Conservation (phyloP, 768 basidiomycete genomes). For the Hypholoma fasciculare region DNA sequence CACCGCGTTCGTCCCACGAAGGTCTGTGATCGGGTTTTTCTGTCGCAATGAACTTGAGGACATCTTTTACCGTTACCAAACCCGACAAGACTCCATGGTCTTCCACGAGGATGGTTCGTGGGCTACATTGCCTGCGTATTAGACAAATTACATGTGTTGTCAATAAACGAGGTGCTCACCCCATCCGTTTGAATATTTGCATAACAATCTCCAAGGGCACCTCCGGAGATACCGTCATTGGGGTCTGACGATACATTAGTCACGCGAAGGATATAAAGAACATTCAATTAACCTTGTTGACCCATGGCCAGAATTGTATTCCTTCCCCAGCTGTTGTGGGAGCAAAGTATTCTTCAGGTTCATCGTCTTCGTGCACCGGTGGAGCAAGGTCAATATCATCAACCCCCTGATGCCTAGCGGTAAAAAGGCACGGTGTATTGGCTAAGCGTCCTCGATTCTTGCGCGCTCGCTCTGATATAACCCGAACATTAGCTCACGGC, state of each 20-base stretch:
- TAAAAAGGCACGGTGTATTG: conserved; percentile 76
- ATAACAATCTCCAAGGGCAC: conserved; percentile 95
- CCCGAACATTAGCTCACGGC: neutral
- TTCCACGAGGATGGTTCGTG: conserved; percentile 94
- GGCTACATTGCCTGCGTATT: conserved; percentile 45
- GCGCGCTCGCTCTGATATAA: conserved; percentile 64
- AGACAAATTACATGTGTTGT: conserved; percentile 1
- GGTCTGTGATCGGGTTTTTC: conserved; percentile 52
- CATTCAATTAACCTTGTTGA: conserved; percentile 74
- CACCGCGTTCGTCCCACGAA: conserved; percentile 63
- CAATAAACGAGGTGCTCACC: conserved; percentile 54
- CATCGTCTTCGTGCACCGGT: conserved; percentile 68
- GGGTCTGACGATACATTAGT: conserved; percentile 61
- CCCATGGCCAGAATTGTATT: conserved; percentile 84
- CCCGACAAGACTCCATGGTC: conserved; percentile 81
- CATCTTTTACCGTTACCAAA: conserved; percentile 94
- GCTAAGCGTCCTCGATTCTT: conserved; percentile 59
- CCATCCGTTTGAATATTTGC: conserved; percentile 97
- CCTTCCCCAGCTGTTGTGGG: conserved; percentile 55
- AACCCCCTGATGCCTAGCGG: conserved; percentile 49
- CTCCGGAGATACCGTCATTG: conserved; percentile 89
- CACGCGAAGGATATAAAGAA: neutral
- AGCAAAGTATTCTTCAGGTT: conserved; percentile 60
- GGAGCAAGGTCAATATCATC: conserved; percentile 52
- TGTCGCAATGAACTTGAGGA: conserved; percentile 79